phyloP scores from a whole-genome alignment of 331 rosid species.

The Telfairia occidentalis region DNA sequence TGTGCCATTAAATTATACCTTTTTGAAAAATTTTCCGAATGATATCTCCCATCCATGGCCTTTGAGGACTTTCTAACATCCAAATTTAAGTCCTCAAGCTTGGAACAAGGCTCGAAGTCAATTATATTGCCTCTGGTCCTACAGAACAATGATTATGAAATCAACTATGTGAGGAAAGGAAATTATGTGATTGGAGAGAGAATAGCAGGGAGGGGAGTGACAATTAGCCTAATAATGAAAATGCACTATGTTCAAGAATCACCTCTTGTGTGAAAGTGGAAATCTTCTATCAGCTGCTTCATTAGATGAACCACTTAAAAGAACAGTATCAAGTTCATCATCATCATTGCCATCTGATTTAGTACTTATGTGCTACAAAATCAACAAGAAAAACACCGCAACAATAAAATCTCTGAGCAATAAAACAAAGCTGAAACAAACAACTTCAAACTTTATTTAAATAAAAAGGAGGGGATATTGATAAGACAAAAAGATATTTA shows the following conservation, averaged over 20 bases:
- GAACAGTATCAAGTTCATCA: conserved; percentile 34
- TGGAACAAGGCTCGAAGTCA: conserved; percentile 90
- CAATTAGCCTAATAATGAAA: neutral
- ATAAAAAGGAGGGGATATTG: neutral
- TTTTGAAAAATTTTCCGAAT: conserved; percentile 25
- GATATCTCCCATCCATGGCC: conserved; percentile 35
- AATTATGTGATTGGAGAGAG: neutral
- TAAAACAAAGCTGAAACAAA: neutral
- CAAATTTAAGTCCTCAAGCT: conserved; percentile 89
- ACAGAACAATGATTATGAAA: conserved; percentile 15
- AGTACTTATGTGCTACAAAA: conserved; percentile 42
- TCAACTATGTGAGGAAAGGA: conserved; percentile 3
- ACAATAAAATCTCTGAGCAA: conserved; percentile 5
- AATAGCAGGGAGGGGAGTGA: neutral
- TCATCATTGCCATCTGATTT: conserved; percentile 41
- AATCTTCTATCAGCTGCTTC: conserved; percentile 44
- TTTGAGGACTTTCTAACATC: conserved; percentile 51
- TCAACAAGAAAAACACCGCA: conserved; percentile 13
- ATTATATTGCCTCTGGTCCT: conserved; percentile 44
- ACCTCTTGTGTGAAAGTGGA: conserved; percentile 41
- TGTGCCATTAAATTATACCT: conserved; percentile 34
- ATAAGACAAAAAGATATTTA: no score
- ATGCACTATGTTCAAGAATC: neutral
- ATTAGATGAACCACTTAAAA: conserved; percentile 31
- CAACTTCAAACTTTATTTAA: neutral